Percentiles rank a stretch among this genome's conserved stretches.
phyloP scores from a whole-genome alignment of 2,329 filamentous ascomycete genomes.

The Apiospora rasikravindrae region DNA sequence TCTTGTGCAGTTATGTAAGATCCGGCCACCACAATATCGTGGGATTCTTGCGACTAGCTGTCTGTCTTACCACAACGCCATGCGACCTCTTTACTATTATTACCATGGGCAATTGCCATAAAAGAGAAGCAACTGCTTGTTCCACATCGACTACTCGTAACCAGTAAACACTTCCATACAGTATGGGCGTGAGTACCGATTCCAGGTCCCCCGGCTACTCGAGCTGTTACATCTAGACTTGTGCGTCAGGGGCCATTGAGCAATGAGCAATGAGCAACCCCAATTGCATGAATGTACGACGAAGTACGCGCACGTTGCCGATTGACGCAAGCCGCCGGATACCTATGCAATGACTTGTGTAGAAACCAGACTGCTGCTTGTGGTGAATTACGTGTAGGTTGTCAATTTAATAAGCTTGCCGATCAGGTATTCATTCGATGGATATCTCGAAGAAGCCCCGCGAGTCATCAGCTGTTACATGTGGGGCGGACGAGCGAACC shows the following conservation, averaged over 20 bases:
- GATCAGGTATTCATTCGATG: background rate
- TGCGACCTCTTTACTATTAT: background rate
- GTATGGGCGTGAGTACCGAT: background rate
- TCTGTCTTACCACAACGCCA: too few relatives aligned
- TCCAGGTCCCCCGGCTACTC: background rate
- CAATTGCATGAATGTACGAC: background rate
- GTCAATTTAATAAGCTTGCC: background rate
- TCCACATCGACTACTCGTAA: background rate
- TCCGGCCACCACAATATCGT: too few relatives aligned
- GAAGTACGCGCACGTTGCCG: background rate
- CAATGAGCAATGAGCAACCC: background rate
- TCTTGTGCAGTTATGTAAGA: too few relatives aligned
- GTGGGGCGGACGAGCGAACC: constrained; percentile 1
- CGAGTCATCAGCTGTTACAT: constrained; percentile 4
- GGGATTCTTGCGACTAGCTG: too few relatives aligned
- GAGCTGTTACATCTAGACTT: background rate
- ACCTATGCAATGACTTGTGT: too few relatives aligned
- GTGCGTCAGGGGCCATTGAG: background rate
- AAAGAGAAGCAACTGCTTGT: background rate
- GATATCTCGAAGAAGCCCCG: background rate
- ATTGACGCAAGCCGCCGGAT: background rate
- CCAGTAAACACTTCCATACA: background rate
- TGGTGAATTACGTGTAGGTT: background rate
- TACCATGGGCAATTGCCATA: background rate
- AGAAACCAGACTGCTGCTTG: background rate